Percentiles rank a stretch among this genome's conserved stretches.
Evolutionary conservation across 805 yeast species (phyloP).

Genomic region (Yamadazyma nakazawae): DNA sequence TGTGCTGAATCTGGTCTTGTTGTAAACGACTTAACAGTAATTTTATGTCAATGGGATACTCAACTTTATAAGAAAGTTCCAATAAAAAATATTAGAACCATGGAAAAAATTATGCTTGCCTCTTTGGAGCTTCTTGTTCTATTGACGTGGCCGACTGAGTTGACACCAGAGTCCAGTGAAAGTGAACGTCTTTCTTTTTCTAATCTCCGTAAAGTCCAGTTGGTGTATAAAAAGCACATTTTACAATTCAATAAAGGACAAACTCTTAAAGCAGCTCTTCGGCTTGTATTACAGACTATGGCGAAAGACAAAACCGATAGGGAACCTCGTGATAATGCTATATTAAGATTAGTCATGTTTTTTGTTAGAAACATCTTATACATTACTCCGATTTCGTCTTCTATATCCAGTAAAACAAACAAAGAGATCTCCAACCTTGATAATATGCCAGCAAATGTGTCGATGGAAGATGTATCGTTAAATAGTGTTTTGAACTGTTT

Average conservation of each 20-base stretch:
- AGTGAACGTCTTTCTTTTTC: constrained; percentile 58
- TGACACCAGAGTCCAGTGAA: constrained; percentile 54
- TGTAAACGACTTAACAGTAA: constrained; percentile 66
- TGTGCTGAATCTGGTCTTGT: constrained; percentile 79
- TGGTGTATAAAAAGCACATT: constrained; percentile 66
- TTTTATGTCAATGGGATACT: constrained; percentile 70
- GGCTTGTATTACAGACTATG: constrained; percentile 64
- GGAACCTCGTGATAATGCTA: constrained; percentile 65
- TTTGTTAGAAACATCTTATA: constrained; percentile 76
- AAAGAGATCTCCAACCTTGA: constrained; percentile 26
- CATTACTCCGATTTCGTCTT: constrained; percentile 66
- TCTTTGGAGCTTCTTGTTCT: constrained; percentile 78
- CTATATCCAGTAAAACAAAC: constrained; percentile 44
- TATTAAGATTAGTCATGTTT: constrained; percentile 66
- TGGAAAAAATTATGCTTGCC: constrained; percentile 65
- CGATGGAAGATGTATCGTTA: constrained; percentile 64
- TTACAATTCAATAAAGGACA: constrained; percentile 56
- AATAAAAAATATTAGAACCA: constrained; percentile 24
- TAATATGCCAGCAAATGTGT: constrained; percentile 55
- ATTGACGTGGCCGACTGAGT: constrained; percentile 79
- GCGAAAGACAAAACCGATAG: constrained; percentile 52
- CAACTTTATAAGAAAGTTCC: constrained; percentile 31
- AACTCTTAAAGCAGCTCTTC: constrained; percentile 63
- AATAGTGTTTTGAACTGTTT: constrained; percentile 56
- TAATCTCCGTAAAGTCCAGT: constrained; percentile 62